These are phyloP conservation scores for Yamagishiella unicocca DNA, from an alignment of 139 green algal species.

Conservation along the genomic window DNA sequence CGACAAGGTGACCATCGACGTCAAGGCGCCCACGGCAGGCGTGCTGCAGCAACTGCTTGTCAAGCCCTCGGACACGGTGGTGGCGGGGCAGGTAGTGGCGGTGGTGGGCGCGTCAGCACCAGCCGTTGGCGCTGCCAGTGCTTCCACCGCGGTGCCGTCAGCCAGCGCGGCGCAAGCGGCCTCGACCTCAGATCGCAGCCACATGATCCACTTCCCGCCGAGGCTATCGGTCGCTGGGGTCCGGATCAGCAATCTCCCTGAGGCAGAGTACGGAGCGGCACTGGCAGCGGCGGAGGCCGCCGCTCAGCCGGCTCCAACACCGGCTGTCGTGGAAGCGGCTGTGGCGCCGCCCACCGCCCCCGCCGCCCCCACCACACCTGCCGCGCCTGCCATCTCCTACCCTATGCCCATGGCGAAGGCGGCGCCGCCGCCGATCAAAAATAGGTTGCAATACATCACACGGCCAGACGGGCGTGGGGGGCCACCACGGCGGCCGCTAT, in stretches of 20 bases:
- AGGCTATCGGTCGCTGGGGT: slow-evolving; percentile 43
- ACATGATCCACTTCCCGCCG: slow-evolving; percentile 58
- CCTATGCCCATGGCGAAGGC: background rate
- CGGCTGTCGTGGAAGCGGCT: no score
- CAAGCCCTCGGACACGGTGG: slow-evolving; percentile 58
- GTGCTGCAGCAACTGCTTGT: slow-evolving; percentile 53
- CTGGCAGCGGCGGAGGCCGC: background rate
- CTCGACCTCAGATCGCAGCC: background rate
- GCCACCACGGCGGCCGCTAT: slow-evolving; percentile 33
- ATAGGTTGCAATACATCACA: slow-evolving; percentile 27
- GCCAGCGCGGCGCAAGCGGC: background rate
- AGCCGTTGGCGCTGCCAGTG: background rate
- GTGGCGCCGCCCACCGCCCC: background rate
- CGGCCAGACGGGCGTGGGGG: slow-evolving; percentile 20
- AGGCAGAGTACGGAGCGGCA: slow-evolving; percentile 36
- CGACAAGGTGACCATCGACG: slow-evolving; percentile 80
- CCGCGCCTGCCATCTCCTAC: background rate
- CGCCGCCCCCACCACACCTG: background rate
- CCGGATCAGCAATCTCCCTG: slow-evolving; percentile 59
- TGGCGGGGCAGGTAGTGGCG: slow-evolving; percentile 51
- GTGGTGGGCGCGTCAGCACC: slow-evolving; percentile 49
- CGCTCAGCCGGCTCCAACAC: background rate
- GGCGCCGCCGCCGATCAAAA: slow-evolving; percentile 17
- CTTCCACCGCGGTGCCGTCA: background rate
- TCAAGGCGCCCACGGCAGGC: slow-evolving; percentile 59